Evolutionary conservation across 2,329 filamentous ascomycete species (phyloP).

Genomic region (Colletotrichum limetticola): DNA sequence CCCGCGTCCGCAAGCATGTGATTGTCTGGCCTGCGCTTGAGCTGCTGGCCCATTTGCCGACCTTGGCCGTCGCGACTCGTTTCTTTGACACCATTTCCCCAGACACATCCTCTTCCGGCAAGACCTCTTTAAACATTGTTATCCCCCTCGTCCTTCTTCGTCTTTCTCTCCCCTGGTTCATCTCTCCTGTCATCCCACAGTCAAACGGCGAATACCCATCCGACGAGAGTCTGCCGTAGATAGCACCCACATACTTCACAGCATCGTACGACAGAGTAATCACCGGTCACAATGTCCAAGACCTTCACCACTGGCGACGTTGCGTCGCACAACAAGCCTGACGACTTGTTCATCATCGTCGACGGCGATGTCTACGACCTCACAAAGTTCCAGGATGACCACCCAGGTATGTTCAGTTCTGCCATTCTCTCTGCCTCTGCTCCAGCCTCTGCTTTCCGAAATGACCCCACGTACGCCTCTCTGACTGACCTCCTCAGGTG

Average conservation of each 20-base stretch:
- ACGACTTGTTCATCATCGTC: slow-evolving; percentile 88
- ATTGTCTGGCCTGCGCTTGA: slow-evolving; percentile 16
- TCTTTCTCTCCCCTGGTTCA: slow-evolving; percentile 1
- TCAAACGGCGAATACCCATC: neutral
- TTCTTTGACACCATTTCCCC: slow-evolving; percentile 27
- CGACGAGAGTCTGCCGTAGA: neutral
- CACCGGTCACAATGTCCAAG: slow-evolving; percentile 77
- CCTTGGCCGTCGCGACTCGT: slow-evolving; percentile 34
- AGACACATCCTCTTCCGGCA: slow-evolving; percentile 4
- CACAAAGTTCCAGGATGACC: slow-evolving; percentile 87
- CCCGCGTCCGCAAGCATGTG: slow-evolving; percentile 27
- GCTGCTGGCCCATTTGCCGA: slow-evolving; percentile 24
- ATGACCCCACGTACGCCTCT: neutral
- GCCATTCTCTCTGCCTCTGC: neutral
- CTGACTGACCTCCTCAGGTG: slow-evolving; percentile 50
- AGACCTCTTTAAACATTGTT: slow-evolving; percentile 24
- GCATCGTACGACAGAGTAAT: slow-evolving; percentile 7
- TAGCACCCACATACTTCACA: neutral
- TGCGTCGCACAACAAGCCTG: slow-evolving; percentile 88
- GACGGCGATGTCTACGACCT: slow-evolving; percentile 97
- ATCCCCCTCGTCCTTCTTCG: neutral
- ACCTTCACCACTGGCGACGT: slow-evolving; percentile 87
- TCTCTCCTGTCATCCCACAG: neutral
- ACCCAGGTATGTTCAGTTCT: slow-evolving; percentile 71
- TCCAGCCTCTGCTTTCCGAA: neutral